Conservation (phyloP, 345 rosid species). For the Salix udensis region DNA sequence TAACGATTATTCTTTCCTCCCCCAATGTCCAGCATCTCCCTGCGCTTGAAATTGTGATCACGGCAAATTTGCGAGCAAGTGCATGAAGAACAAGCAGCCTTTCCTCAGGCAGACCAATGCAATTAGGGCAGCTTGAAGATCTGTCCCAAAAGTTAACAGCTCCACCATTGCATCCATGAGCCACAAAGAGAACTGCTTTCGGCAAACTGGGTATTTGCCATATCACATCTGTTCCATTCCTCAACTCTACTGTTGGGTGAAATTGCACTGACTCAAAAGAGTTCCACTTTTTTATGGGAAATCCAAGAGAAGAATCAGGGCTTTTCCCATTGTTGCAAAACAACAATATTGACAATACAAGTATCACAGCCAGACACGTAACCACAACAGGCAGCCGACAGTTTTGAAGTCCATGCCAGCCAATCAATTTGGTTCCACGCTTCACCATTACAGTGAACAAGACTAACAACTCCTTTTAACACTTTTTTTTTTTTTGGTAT, state of each 20-base stretch:
- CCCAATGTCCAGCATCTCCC: conserved; percentile 71
- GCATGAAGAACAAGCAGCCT: conserved; percentile 58
- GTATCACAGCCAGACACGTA: conserved; percentile 28
- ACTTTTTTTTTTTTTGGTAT: too few species aligned
- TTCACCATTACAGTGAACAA: conserved; percentile 51
- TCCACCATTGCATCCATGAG: conserved; percentile 85
- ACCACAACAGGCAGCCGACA: conserved; percentile 22
- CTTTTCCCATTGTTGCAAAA: conserved; percentile 24
- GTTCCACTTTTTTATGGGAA: conserved; percentile 31
- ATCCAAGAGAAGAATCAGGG: conserved; percentile 18
- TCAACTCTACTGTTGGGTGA: conserved; percentile 51
- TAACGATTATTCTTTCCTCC: conserved; percentile 50
- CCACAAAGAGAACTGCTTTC: conserved; percentile 73
- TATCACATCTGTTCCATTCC: conserved; percentile 66
- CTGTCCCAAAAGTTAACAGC: conserved; percentile 85
- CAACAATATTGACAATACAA: conserved; percentile 30
- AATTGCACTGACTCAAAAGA: conserved; percentile 34
- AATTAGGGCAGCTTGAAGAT: conserved; percentile 54
- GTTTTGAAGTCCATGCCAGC: conserved; percentile 35
- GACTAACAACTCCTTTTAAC: neutral
- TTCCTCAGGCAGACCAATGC: conserved; percentile 85
- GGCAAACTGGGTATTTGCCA: conserved; percentile 80
- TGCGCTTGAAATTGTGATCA: conserved; percentile 64
- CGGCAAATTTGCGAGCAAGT: conserved; percentile 53
- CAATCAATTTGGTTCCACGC: conserved; percentile 44